Conservation (phyloP, 345 rosid genomes). For the Gossypium bickii region DNA sequence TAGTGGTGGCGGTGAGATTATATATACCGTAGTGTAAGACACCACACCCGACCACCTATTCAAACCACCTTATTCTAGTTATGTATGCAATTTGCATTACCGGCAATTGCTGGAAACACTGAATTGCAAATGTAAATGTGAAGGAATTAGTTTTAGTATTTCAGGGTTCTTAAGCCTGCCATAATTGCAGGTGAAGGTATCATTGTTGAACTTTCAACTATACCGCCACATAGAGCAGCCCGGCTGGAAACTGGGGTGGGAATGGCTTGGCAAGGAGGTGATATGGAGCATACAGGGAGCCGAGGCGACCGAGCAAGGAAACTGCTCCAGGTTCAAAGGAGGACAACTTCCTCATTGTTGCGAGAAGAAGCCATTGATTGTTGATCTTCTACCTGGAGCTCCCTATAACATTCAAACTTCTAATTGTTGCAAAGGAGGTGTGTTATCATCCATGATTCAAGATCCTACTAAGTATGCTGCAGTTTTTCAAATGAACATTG, state of each 20-base stretch:
- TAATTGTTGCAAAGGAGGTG: conserved; percentile 82
- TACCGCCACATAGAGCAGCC: conserved; percentile 74
- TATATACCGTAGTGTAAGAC: too few species aligned
- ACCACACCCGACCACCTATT: too few species aligned
- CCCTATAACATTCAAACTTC: conserved; percentile 42
- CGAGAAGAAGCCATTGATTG: conserved; percentile 47
- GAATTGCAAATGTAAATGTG: too few species aligned
- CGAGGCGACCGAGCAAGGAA: conserved; percentile 79
- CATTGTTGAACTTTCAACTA: conserved; percentile 53
- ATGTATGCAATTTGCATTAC: too few species aligned
- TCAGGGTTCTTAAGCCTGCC: too few species aligned
- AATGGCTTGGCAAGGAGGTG: conserved; percentile 53
- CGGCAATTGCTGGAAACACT: too few species aligned
- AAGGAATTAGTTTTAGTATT: background rate
- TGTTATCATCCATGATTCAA: conserved; percentile 55
- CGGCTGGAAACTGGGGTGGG: conserved; percentile 81
- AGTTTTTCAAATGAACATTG: conserved; percentile 46
- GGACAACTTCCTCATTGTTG: conserved; percentile 64
- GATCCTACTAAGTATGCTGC: conserved; percentile 43
- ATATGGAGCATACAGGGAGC: conserved; percentile 79
- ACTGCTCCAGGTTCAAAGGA: conserved; percentile 51
- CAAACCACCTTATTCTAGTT: too few species aligned
- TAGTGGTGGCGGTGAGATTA: too few species aligned
- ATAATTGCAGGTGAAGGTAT: conserved; percentile 46
- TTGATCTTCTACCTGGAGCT: conserved; percentile 73